Conservation (phyloP, 345 rosid genomes). For the Mercurialis annua region DNA sequence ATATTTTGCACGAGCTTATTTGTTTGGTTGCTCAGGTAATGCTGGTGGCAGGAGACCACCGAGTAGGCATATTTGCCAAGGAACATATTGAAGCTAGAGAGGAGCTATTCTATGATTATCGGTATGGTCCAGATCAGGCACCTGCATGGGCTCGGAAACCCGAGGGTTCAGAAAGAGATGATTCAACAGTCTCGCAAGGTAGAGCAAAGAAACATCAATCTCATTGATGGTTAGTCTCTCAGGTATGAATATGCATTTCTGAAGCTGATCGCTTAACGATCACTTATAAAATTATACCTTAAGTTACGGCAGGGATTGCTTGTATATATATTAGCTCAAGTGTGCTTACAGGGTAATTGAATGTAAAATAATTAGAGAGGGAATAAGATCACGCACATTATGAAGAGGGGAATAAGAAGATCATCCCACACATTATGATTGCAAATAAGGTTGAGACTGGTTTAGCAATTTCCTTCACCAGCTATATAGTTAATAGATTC, state of each 20-base stretch:
- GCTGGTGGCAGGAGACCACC: conserved; percentile 98
- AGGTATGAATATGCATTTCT: conserved; percentile 10
- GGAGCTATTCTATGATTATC: conserved; percentile 92
- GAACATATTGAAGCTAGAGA: conserved; percentile 91
- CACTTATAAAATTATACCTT: background rate
- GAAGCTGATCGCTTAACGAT: background rate
- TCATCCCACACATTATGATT: conserved; percentile 12
- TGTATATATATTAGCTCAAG: conserved; percentile 23
- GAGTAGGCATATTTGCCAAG: conserved; percentile 94
- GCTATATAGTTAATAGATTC: background rate
- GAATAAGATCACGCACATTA: too few species aligned
- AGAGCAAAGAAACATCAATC: conserved; percentile 98
- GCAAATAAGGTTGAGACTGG: conserved; percentile 11
- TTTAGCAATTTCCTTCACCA: background rate
- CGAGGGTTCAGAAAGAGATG: conserved; percentile 84
- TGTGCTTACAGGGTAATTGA: background rate
- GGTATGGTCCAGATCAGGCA: conserved; percentile 96
- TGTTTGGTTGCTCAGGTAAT: conserved; percentile 56
- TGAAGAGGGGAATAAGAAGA: conserved; percentile 21
- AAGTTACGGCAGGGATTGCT: conserved; percentile 5
- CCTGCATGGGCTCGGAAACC: conserved; percentile 98
- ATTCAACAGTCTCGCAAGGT: conserved; percentile 62
- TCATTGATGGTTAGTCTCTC: conserved; percentile 41
- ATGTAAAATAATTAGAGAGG: too few species aligned
- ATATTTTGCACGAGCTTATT: background rate